A percentile compares a stretch with the other conserved stretches of the same genome.
phyloP scores from a whole-genome alignment of 2,329 filamentous ascomycete species.

The Paraphaeosphaeria minitans region DNA sequence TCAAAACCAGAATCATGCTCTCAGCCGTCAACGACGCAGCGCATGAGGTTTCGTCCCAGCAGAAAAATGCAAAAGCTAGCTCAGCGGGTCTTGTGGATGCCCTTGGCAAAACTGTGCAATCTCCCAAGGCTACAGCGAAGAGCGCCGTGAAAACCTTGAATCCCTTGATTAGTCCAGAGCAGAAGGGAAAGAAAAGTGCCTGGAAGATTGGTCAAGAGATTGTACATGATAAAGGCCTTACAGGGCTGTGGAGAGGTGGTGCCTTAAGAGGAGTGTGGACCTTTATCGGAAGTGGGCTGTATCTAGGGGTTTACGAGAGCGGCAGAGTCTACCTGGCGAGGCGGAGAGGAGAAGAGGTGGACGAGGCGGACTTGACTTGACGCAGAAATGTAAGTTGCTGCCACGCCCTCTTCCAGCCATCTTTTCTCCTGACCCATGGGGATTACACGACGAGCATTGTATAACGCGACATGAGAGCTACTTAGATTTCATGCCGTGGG shows the following conservation, averaged over 20 bases:
- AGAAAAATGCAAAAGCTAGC: slow-evolving; percentile 18
- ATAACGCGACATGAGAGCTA: too few relatives aligned
- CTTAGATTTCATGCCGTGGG: background rate
- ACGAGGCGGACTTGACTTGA: slow-evolving; percentile 39
- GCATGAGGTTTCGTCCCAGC: slow-evolving; percentile 18
- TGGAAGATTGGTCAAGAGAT: slow-evolving; percentile 69
- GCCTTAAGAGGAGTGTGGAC: slow-evolving; percentile 79
- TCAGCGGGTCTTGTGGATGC: slow-evolving; percentile 44
- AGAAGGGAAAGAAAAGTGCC: slow-evolving; percentile 46
- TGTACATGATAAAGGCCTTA: slow-evolving; percentile 68
- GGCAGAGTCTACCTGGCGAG: slow-evolving; percentile 63
- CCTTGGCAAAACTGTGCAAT: slow-evolving; percentile 46
- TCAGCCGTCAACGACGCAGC: slow-evolving; percentile 44
- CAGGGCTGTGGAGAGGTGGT: slow-evolving; percentile 78
- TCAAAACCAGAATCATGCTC: slow-evolving; percentile 91
- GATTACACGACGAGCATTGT: too few relatives aligned
- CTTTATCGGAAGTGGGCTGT: slow-evolving; percentile 79
- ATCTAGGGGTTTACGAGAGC: slow-evolving; percentile 84
- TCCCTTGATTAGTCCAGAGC: slow-evolving; percentile 29
- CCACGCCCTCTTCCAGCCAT: background rate
- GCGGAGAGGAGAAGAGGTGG: slow-evolving; percentile 49
- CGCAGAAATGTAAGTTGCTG: background rate
- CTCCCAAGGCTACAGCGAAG: slow-evolving; percentile 36
- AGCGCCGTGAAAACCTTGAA: slow-evolving; percentile 36
- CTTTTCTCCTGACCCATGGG: too few relatives aligned